Evolutionary conservation across 495 filamentous ascomycete genomes (phyloP), one percentile per base, ranked within the genome.

Genomic region (Penicillium alfredii): DNA sequence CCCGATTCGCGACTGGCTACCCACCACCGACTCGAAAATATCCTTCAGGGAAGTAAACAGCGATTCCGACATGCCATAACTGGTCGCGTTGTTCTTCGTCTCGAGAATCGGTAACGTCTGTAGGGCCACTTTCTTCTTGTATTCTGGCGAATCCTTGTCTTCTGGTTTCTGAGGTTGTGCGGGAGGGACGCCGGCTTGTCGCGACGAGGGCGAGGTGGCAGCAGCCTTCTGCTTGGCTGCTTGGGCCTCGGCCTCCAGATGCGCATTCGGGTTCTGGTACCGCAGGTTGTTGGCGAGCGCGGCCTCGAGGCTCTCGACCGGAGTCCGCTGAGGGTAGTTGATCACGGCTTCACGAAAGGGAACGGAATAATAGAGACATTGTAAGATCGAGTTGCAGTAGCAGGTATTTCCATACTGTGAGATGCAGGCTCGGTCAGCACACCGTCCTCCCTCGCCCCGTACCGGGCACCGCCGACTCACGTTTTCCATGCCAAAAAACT

Each of bases 321-420:
- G 76, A 8, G 77, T 76, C 34, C 77, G 71, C 28, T 67, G 74
- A 6, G 93, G 92, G 55, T 92, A 97, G 48, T 86, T 92, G 56
- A 97, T 77, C 38, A 97, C 92, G 45, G 88, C 78, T 69, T 96
- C 86, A 67, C 93, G 85, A 62, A 98, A 97, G 6, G 88, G 84
- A 27, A 85, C 84, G 3, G 92, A 95, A 64, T 88, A 94, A 60
- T 92, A 97, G 33, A 98, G 78, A 47, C 88, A 94, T 69, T 98
- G 92, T 45, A 98, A 71, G 50, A 98, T 94, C 8, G 92, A 98
- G 57, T 97, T 98, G 66, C 86, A 93, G 60, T 98, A 98, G 51
- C 92, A 98, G 50, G 92, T 98, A 51, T 94, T 97, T 45, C 92
- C 92, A 64, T 90, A 94, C 88, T 97, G 19, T n/a, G n/a, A n/a